Base-by-base conservation (phyloP, 257 asterid species). In the Primulina huaijiensis region DNA sequence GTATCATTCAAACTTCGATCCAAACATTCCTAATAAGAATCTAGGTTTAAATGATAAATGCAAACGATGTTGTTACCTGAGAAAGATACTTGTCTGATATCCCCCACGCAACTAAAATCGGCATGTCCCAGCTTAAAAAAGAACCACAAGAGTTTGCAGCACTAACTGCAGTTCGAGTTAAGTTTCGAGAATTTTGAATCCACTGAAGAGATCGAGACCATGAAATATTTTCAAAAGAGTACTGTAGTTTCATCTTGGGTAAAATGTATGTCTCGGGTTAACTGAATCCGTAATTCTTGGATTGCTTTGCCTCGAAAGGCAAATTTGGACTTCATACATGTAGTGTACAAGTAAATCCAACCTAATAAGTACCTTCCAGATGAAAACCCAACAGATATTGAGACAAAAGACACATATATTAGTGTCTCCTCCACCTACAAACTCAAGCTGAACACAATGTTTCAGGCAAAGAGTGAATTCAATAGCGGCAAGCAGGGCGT, bases 51-150 rank as follows among this genome's bases (percentile, higher is more conserved):
- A n/a, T n/a, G n/a, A n/a, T n/a, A n/a, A n/a, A n/a, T n/a, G n/a
- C n/a, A n/a, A n/a, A n/a, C n/a, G n/a, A n/a, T n/a, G n/a, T n/a
- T n/a, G n/a, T 1, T 21, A 95, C 78, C 67, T 82, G 90, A 10
- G 99, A 97, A 71, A 93, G 99, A 80, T 93, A 93, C 87, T 89
- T 93, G 85, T 93, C 99, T 38, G 96, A 84, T 74, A 93, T 78
- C 67, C 99, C 99, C 99, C 99, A 93, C 0, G 84, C 88, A 43
- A 93, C 96, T 76, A 87, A 71, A 74, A 82, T 82, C 21, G 96
- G 95, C 64, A 81, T 87, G 56, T 89, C 96, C 99, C 99, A 93
- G 67, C 99, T 92, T 85, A 78, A 73, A 62, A 82, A 40, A 70
- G 23, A 64, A 40, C 64, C 30, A 8, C 43, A 69, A 57, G 16